phyloP scores from a whole-genome alignment of 2,329 filamentous ascomycete genomes.

The Penicillium hesseltinei region DNA sequence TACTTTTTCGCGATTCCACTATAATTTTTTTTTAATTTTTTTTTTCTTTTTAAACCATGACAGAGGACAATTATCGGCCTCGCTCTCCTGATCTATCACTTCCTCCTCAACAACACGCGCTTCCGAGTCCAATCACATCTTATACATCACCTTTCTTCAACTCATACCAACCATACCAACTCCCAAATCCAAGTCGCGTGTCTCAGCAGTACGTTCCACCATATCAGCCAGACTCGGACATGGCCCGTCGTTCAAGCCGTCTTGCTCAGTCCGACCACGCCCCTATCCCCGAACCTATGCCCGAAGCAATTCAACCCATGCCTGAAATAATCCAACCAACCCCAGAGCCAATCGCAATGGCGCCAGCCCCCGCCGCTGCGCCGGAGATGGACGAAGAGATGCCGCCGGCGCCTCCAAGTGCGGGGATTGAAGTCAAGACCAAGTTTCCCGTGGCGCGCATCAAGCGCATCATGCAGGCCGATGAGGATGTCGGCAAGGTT shows the following conservation, averaged over 20 bases:
- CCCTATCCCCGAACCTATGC: conserved; percentile 23
- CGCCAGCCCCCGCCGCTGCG: conserved; percentile 19
- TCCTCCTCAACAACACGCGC: conserved; percentile 32
- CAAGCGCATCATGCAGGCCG: conserved; percentile 98
- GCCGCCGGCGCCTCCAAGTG: conserved; percentile 31
- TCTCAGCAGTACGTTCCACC: conserved; percentile 41
- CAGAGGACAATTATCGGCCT: conserved; percentile 49
- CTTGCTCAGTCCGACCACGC: conserved; percentile 34
- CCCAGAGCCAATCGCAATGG: conserved; percentile 21
- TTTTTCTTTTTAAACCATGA: conserved; percentile 35
- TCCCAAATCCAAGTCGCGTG: conserved; percentile 16
- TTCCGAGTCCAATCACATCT: background rate
- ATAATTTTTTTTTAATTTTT: conserved; percentile 2
- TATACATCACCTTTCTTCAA: conserved; percentile 25
- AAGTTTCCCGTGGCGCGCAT: conserved; percentile 97
- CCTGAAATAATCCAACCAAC: background rate
- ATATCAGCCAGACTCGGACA: conserved; percentile 33
- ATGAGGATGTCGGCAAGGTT: conserved; percentile 97
- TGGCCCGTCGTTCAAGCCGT: conserved; percentile 45
- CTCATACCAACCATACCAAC: conserved; percentile 1
- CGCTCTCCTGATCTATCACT: conserved; percentile 53
- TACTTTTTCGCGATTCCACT: conserved; percentile 10
- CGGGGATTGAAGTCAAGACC: conserved; percentile 76
- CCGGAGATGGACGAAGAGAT: background rate
- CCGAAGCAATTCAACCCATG: conserved; percentile 1